Conservation (phyloP, 306 rosid species). For the Casuarina glauca region DNA sequence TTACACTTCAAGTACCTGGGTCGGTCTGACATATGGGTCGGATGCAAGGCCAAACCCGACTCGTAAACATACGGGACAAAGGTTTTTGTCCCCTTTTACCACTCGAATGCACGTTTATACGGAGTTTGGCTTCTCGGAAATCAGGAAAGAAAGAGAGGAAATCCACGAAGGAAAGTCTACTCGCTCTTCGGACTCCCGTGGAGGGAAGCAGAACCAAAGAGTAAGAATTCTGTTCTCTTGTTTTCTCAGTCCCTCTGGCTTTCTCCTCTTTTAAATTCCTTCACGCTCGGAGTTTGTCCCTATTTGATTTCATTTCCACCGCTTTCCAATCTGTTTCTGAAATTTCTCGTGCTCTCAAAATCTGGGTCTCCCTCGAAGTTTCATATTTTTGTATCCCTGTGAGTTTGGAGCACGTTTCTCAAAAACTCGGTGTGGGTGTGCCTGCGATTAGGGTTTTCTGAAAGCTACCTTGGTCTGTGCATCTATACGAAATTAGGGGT, state of each 20-base stretch:
- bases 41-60: background rate
- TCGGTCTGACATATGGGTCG: background rate
- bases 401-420: background rate
- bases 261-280: background rate
- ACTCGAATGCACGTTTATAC: background rate
- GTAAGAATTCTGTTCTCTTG: background rate
- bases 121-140: background rate
- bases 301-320: background rate
- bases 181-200: slow-evolving; percentile 11
- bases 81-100: background rate
- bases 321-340: background rate
- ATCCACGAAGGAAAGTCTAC: background rate
- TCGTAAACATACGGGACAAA: background rate
- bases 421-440: background rate
- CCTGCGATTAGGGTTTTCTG: slow-evolving; percentile 19
- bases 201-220: background rate
- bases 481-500: slow-evolving; percentile 13
- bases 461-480: background rate
- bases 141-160: background rate
- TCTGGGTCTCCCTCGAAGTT: slow-evolving; percentile 7
- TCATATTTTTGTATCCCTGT: background rate
- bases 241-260: background rate
- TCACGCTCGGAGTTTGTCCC: background rate
- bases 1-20: background rate
- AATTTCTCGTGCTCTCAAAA: background rate